Evolutionary conservation across 805 yeast genomes (phyloP), one percentile per base, ranked within the genome.

Genomic region (Lipomyces mesembrius): DNA sequence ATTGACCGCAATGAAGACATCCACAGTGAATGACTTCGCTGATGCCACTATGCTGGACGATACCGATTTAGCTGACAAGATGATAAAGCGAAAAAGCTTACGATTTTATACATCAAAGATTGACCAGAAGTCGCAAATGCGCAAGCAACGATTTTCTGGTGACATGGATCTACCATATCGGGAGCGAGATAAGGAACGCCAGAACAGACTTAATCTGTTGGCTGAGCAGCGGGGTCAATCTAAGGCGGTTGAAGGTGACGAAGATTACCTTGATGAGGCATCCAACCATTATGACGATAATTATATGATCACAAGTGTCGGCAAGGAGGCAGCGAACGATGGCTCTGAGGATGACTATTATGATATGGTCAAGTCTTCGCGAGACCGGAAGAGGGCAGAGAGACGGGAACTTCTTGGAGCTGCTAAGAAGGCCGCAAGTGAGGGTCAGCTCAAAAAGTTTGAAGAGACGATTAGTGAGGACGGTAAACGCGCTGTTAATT

Each of bases 81-180:
- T 84, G 66, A 85, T 87, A 25, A 87, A 96, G 73, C 90, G 88
- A 81, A 86, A 86, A 75, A 84, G 96, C 1, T 85, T 95, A 74
- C 88, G 98, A 68, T 95, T 95, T 87, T 95, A 95, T 83, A 95
- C 99, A 0, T 91, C 98, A 66, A 93, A 94, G 79, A 93, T 95
- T 78, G 97, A 92, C 77, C 96, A 93, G 79, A 88, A 88, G 61
- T 60, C 76, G 29, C 82, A 83, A 72, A 89, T 88, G 77, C 84
- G 85, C 67, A 81, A 79, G 55, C 88, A 88, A 58, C 83, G 80
- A 72, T 84, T 81, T 69, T 82, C 86, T 57, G 99, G 98, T 73
- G 99, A 94, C 77, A 84, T 85, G 69, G 99, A 94, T 79, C 80
- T 94, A 66, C 98, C 98, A 20, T 94, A 95, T 78, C 87, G 86